Evolutionary conservation across 1,139 yeast genomes (phyloP), one percentile per base, ranked within the genome.

Genomic region (Spathaspora sp.): DNA sequence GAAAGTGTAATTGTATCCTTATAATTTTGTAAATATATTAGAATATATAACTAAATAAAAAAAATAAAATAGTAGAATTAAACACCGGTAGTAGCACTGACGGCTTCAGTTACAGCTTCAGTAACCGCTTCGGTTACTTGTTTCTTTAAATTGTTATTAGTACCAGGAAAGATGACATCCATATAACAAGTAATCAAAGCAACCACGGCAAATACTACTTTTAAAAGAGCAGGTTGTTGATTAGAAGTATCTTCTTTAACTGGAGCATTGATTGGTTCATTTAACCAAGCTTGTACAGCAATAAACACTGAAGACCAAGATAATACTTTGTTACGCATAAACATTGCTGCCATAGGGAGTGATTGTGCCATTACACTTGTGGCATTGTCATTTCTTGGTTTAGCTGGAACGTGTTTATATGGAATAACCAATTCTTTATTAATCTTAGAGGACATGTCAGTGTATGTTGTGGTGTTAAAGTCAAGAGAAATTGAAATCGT

Each of bases 291-390:
- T 59, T 79, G 84, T 24, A 80, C 53, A 8, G 83, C 70, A 44
- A 80, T 68, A 60, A 80, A 80, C 42, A 80, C 59, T 13, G 83
- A 67, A 3, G 81, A 67, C 84, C 84, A 80, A n/a, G 83, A 72
- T 55, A 80, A 68, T 61, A 80, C 64, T 56, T 75, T 78, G 58
- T 77, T 77, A 59, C 67, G 72, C 68, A 76, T 59, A 54, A 76
- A 75, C 82, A 82, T 81, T 40, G 87, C 86, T 7, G 84, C 84
- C 85, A 82, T 80, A 34, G 88, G 87, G 67, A 82, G 76, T 16
- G 84, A 72, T 60, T 82, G 86, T 26, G 81, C 72, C 36, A 82
- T 64, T 59, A 75, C 65, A 36, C 75, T 68, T 2, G 76, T 60
- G 15, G 76, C 72, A 11, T 49, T 40, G 43, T 78, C 73, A 13